Percentiles rank a stretch among this genome's conserved stretches.
phyloP scores from a whole-genome alignment of 2,329 filamentous ascomycete species.

The Sporothrix euskadiensis region DNA sequence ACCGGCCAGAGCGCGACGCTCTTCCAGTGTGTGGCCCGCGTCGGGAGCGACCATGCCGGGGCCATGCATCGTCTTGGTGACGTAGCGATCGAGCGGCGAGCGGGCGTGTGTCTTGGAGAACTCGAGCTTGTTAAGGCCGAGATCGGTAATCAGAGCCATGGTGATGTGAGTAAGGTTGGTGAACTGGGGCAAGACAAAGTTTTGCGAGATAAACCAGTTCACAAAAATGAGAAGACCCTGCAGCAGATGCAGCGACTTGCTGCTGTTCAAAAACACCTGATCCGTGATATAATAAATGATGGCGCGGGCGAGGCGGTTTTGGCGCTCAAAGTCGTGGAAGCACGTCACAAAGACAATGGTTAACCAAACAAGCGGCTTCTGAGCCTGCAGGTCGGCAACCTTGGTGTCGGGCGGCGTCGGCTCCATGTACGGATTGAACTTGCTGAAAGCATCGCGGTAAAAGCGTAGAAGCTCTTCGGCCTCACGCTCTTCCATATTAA shows the following conservation, averaged over 20 bases:
- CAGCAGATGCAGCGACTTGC: slow-evolving; percentile 31
- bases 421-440: slow-evolving; percentile 31
- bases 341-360: slow-evolving; percentile 34
- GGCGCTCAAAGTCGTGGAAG: slow-evolving; percentile 33
- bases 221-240: slow-evolving; percentile 33
- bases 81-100: slow-evolving; percentile 30
- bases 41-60: slow-evolving; percentile 15
- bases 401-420: slow-evolving; percentile 14
- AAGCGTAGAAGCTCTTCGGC: slow-evolving; percentile 32
- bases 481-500: slow-evolving; percentile 29
- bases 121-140: slow-evolving; percentile 33
- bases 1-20: slow-evolving; percentile 47
- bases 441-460: slow-evolving; percentile 31
- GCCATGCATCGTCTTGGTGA: slow-evolving; percentile 29
- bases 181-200: slow-evolving; percentile 31
- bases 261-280: slow-evolving; percentile 29
- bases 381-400: slow-evolving; percentile 28
- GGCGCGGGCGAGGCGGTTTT: slow-evolving; percentile 29
- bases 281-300: slow-evolving; percentile 32
- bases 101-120: slow-evolving; percentile 21
- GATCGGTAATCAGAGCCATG: slow-evolving; percentile 34
- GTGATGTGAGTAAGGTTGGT: slow-evolving; percentile 33
- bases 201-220: slow-evolving; percentile 32
- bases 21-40: slow-evolving; percentile 39
- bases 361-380: slow-evolving; percentile 34